A percentile compares a stretch with the other conserved stretches of the same genome.
These are phyloP conservation scores for Mallotus nudiflorus DNA, from an alignment of 345 rosid species.

Conservation along the genomic window DNA sequence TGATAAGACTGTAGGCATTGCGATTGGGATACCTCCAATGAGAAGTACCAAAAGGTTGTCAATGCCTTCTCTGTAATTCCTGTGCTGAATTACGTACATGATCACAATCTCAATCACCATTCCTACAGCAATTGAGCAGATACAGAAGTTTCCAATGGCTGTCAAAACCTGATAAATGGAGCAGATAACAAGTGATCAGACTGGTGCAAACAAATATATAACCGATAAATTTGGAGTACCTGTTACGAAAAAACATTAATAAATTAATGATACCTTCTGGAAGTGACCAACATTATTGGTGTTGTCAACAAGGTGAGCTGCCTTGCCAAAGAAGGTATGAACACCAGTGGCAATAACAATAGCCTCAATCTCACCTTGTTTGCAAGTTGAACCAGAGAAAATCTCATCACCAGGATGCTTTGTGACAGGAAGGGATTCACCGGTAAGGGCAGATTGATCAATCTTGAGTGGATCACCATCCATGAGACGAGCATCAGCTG, in stretches of 20 bases:
- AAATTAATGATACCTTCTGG: slow-evolving; percentile 54
- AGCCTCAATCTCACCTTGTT: slow-evolving; percentile 95
- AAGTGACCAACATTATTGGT: slow-evolving; percentile 95
- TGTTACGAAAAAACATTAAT: neutral
- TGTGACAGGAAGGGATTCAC: slow-evolving; percentile 84
- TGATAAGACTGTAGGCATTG: slow-evolving; percentile 95
- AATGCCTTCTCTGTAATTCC: slow-evolving; percentile 77
- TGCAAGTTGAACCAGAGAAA: slow-evolving; percentile 92
- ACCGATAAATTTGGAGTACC: neutral
- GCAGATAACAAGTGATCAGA: neutral
- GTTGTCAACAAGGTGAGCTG: slow-evolving; percentile 92
- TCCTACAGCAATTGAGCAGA: slow-evolving; percentile 83
- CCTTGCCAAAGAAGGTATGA: slow-evolving; percentile 95
- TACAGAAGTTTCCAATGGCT: slow-evolving; percentile 94
- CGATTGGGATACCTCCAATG: slow-evolving; percentile 96
- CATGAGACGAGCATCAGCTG: slow-evolving; percentile 91
- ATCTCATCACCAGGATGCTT: slow-evolving; percentile 68
- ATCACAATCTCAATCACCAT: slow-evolving; percentile 70
- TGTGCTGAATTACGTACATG: slow-evolving; percentile 76
- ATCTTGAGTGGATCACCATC: slow-evolving; percentile 92
- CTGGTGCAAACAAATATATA: neutral
- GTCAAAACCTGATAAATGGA: slow-evolving; percentile 59
- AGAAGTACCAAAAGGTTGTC: slow-evolving; percentile 96
- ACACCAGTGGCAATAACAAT: slow-evolving; percentile 92
- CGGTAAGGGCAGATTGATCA: slow-evolving; percentile 89